Conservation (phyloP, 768 basidiomycete species). For the Tulasnella calospora region DNA sequence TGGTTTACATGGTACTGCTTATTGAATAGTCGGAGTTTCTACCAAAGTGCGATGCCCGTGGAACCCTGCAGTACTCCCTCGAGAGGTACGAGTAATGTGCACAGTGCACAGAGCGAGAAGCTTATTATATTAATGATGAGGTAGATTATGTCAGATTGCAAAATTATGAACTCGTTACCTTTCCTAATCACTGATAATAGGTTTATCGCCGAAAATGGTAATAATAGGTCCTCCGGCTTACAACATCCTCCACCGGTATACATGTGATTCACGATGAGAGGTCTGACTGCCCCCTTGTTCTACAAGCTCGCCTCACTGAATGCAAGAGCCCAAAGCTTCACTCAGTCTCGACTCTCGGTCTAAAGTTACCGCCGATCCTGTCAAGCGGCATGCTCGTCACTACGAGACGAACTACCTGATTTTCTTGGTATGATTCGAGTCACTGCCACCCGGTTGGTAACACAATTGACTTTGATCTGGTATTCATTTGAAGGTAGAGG, state of each 20-base stretch:
- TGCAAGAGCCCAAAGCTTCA: background rate
- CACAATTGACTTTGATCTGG: background rate
- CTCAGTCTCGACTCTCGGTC: background rate
- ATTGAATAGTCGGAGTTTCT: background rate
- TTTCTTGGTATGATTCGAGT: background rate
- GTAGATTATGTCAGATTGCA: too few relatives aligned
- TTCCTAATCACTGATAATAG: background rate
- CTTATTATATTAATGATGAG: too few relatives aligned
- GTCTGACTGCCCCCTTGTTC: too few relatives aligned
- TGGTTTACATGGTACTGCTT: background rate
- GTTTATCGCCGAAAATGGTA: background rate
- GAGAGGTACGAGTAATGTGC: too few relatives aligned
- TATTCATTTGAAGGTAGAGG: background rate
- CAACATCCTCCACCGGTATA: background rate
- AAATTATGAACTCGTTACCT: too few relatives aligned
- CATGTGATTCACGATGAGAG: background rate
- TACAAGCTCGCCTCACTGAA: background rate
- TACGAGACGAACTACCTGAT: background rate
- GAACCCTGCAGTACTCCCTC: too few relatives aligned
- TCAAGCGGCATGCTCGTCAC: background rate
- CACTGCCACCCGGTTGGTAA: background rate
- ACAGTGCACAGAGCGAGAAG: too few relatives aligned
- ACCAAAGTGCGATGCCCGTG: too few relatives aligned
- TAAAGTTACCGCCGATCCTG: too few relatives aligned
- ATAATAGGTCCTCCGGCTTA: background rate